Conservation (phyloP, 73 alveolate genomes). For the Urostyla sp. region DNA sequence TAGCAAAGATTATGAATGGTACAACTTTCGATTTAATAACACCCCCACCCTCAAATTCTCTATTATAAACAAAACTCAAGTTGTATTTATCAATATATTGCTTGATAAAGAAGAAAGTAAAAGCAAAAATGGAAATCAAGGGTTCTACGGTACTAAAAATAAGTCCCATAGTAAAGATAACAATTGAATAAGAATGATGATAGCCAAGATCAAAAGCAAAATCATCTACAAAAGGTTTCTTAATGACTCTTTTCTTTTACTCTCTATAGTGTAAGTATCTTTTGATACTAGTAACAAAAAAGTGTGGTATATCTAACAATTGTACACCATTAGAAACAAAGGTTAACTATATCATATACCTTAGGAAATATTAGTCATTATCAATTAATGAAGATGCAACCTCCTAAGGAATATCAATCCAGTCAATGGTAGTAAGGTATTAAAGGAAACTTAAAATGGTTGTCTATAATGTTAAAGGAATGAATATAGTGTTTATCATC, state of each 20-base stretch:
- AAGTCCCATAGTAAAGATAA: slow-evolving; percentile 35
- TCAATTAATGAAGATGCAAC: slow-evolving; percentile 5
- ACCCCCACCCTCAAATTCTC: slow-evolving; percentile 58
- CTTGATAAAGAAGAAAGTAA: slow-evolving; percentile 20
- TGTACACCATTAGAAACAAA: slow-evolving; percentile 39
- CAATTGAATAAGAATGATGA: slow-evolving; percentile 44
- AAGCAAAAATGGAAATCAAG: slow-evolving; percentile 17
- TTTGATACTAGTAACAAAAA: slow-evolving; percentile 18
- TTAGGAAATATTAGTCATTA: slow-evolving; percentile 35
- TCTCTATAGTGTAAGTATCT: slow-evolving; percentile 30
- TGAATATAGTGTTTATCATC: slow-evolving; percentile 19
- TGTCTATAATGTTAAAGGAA: slow-evolving; percentile 29
- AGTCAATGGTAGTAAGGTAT: not conserved
- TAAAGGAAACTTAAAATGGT: slow-evolving; percentile 12
- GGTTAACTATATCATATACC: slow-evolving; percentile 33
- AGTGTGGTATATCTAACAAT: slow-evolving; percentile 46
- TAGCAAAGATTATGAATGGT: slow-evolving; percentile 26
- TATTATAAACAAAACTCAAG: slow-evolving; percentile 46
- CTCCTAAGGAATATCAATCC: slow-evolving; percentile 28
- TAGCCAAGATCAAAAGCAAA: slow-evolving; percentile 56
- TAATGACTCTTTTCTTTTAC: slow-evolving; percentile 4
- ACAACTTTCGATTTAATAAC: slow-evolving; percentile 39
- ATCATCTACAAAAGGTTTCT: slow-evolving; percentile 44
- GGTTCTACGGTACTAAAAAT: slow-evolving; percentile 36
- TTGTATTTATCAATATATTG: slow-evolving; percentile 40